phyloP scores from a whole-genome alignment of 495 filamentous ascomycete species.

The Aspergillus ostianus region DNA sequence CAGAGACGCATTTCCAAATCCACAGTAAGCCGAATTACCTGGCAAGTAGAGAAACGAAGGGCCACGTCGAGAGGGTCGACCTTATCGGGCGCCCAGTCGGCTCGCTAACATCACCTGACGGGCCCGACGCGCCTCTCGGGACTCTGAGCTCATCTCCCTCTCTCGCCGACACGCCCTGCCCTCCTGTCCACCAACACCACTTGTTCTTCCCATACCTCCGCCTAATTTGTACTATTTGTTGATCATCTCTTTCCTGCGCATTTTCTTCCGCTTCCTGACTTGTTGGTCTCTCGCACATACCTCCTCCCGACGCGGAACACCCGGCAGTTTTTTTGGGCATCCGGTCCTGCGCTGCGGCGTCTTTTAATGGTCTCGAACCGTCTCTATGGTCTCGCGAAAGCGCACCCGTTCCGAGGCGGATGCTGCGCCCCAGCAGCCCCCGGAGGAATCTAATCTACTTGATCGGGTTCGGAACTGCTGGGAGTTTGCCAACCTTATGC shows the following conservation, averaged over 20 bases:
- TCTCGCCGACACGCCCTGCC: constrained; percentile 27
- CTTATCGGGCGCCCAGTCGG: constrained; percentile 16
- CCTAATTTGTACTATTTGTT: not conserved
- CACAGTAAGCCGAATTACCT: too few relatives aligned
- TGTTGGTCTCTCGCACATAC: constrained; percentile 4
- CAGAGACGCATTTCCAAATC: not conserved
- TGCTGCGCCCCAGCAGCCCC: constrained; percentile 40
- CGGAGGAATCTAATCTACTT: constrained; percentile 55
- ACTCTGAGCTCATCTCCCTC: constrained; percentile 35
- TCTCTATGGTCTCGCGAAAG: constrained; percentile 61
- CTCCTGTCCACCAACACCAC: not conserved
- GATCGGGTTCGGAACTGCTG: constrained; percentile 79
- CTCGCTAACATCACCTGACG: constrained; percentile 34
- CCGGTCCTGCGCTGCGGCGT: constrained; percentile 24
- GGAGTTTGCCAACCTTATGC: constrained; percentile 93
- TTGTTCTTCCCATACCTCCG: not conserved
- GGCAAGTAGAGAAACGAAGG: too few relatives aligned
- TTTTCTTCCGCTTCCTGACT: constrained; percentile 1
- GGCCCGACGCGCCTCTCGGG: constrained; percentile 32
- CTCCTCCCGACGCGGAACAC: constrained; percentile 1
- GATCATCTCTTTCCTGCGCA: not conserved
- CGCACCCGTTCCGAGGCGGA: constrained; percentile 69
- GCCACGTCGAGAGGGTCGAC: too few relatives aligned
- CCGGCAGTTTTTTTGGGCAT: constrained; percentile 8
- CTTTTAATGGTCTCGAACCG: constrained; percentile 34